A percentile compares a stretch with the other conserved stretches of the same genome.
Evolutionary conservation across 306 rosid species (phyloP).

Genomic region (Dryas drummondii): DNA sequence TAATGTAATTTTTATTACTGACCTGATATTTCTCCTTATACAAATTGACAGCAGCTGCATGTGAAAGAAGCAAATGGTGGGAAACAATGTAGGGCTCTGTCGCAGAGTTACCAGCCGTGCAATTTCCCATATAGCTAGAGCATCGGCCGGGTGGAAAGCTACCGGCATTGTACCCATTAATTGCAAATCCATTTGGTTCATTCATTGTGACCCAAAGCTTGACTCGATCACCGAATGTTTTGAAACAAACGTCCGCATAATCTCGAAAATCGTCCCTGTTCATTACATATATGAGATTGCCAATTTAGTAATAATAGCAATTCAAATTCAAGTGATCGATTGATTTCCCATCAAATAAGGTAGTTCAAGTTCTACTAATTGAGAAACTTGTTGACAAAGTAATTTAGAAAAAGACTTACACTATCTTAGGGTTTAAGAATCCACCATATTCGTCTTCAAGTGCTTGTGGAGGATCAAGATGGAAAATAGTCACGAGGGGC

Average conservation of each 20-base stretch:
- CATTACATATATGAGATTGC: too few species aligned
- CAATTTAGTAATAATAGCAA: too few species aligned
- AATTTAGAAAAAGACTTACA: too few species aligned
- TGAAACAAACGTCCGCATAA: constrained; percentile 36
- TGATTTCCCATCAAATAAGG: too few species aligned
- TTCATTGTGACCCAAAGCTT: constrained; percentile 44
- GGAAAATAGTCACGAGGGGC: constrained; percentile 40
- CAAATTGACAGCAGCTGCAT: constrained; percentile 32
- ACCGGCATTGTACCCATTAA: constrained; percentile 31
- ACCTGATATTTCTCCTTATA: constrained; percentile 39
- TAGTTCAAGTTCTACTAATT: too few species aligned
- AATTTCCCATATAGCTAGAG: constrained; percentile 39
- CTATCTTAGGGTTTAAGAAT: constrained; percentile 27
- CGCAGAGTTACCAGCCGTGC: constrained; percentile 40
- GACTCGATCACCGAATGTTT: constrained; percentile 42
- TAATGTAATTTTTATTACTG: too few species aligned
- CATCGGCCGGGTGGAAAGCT: constrained; percentile 45
- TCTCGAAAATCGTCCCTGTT: constrained; percentile 36
- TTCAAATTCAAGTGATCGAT: too few species aligned
- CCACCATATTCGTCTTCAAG: constrained; percentile 43
- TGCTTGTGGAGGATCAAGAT: constrained; percentile 43
- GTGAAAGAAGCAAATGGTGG: constrained; percentile 43
- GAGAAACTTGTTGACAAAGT: too few species aligned
- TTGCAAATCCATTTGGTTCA: constrained; percentile 32
- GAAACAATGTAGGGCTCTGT: constrained; percentile 41